Evolutionary conservation across 78 protist genomes (phyloP).

Genomic region (Dictyostelium intermedium): DNA sequence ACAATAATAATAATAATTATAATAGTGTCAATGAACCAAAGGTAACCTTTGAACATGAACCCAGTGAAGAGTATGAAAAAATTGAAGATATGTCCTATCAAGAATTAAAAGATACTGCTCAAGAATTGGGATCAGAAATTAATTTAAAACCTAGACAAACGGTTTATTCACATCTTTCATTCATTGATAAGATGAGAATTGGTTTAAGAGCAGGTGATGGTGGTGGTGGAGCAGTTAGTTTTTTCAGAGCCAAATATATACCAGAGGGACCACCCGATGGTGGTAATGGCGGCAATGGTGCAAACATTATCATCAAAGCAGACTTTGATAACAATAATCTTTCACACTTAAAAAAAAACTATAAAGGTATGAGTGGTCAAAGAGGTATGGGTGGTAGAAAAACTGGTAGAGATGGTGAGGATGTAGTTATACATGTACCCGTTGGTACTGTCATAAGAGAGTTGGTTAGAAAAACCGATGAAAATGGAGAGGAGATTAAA

Average conservation of each 20-base stretch:
- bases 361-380: constrained; percentile 28
- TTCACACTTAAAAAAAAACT: constrained; percentile 30
- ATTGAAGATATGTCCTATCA: background rate
- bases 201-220: constrained; percentile 64
- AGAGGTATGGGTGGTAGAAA: constrained; percentile 25
- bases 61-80: background rate
- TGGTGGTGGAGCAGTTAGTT: constrained; percentile 43
- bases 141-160: background rate
- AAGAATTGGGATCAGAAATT: background rate
- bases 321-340: constrained; percentile 48
- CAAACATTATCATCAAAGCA: constrained; percentile 28
- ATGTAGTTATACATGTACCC: constrained; percentile 56
- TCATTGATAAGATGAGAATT: constrained; percentile 38
- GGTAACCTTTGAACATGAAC: background rate
- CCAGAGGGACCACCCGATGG: constrained; percentile 79
- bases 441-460: constrained; percentile 62
- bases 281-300: constrained; percentile 76
- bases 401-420: constrained; percentile 61
- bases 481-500: background rate
- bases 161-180: background rate
- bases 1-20: background rate
- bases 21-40: background rate
- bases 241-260: constrained; percentile 60
- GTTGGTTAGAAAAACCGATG: background rate
- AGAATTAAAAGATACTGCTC: background rate